Evolutionary conservation across 2,329 filamentous ascomycete species (phyloP), one percentile per base, ranked within the genome.

Genomic region (Elsinoe australis): DNA sequence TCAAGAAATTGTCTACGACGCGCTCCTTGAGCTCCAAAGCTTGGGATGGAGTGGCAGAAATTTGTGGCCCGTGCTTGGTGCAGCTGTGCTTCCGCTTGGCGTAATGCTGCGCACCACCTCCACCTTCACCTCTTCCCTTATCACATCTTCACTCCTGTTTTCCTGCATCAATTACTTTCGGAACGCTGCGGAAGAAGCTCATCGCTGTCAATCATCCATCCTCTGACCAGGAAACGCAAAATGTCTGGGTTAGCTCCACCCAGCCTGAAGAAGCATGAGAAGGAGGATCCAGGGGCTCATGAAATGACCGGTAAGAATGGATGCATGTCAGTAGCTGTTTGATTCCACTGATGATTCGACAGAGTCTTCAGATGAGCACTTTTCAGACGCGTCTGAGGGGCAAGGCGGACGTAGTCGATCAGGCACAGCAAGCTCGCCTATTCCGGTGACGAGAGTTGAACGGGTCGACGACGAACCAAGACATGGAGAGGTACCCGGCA

Each of bases 371-470:
- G 73, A 73, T 50, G 79, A 82, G 53, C 76, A 82, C 64, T 83
- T 82, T 62, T 80, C 78, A 38, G 79, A 82, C 59, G 79, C 79
- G 49, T 76, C 72, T 34, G 79, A 82, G 67, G 79, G 76, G 56
- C 64, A 65, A 36, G 52, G 56, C 24, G 55, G 53, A 29, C 51
- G 54, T 29, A 54, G 61, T 58, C 53, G 56, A 59, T 59, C 59
- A 59, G 63, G 47, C 69, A 70, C 46, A 62, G 49, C 48, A 10
- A 54, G 54, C 9, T 78, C 76, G 7, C 73, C 76, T 46, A 72
- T 80, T 49, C 79, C 79, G 19, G 70, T 72, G 45, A 82, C 78
- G n/a, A 70, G 78, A 53, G 76, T 82, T 19, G 79, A 82, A 63
- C 73, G 74, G 57, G 74, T 81, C 33, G 79, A 82, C 60, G 71